Evolutionary conservation across 108 stramenopile species (phyloP).

Genomic region (Cyclotella atomus): DNA sequence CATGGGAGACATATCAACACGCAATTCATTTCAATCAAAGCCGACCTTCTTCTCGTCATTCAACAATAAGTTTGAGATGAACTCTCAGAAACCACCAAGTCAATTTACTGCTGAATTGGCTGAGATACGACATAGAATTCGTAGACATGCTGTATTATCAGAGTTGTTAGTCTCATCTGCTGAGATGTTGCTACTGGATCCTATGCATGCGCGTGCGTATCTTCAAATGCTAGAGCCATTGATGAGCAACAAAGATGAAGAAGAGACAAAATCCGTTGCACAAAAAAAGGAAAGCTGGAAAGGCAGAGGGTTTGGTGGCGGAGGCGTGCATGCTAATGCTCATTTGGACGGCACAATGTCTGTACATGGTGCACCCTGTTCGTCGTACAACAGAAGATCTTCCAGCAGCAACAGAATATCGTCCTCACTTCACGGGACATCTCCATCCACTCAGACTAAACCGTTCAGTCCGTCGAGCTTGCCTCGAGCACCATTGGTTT

Average conservation of each 20-base stretch:
- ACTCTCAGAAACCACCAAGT: slow-evolving; percentile 20
- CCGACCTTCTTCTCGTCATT: slow-evolving; percentile 31
- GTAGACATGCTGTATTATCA: slow-evolving; percentile 70
- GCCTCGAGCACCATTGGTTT: too few relatives aligned
- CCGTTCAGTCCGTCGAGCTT: not conserved
- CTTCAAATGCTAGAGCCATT: slow-evolving; percentile 73
- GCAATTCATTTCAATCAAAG: slow-evolving; percentile 8
- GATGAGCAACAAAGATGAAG: slow-evolving; percentile 33
- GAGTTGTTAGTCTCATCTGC: slow-evolving; percentile 63
- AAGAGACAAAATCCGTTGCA: not conserved
- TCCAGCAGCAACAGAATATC: not conserved
- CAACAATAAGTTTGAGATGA: slow-evolving; percentile 29
- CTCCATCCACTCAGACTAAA: slow-evolving; percentile 5
- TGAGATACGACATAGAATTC: slow-evolving; percentile 61
- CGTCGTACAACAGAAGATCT: not conserved
- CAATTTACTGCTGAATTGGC: slow-evolving; percentile 32
- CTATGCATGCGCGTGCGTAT: slow-evolving; percentile 71
- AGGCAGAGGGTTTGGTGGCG: slow-evolving; percentile 52
- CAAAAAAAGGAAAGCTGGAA: slow-evolving; percentile 37
- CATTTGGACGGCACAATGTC: slow-evolving; percentile 1
- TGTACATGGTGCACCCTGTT: not conserved
- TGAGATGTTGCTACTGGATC: slow-evolving; percentile 68
- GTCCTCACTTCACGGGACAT: not conserved
- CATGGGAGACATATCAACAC: slow-evolving; percentile 1
- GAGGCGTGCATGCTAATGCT: slow-evolving; percentile 19